Conservation (phyloP, 108 stramenopile species). For the Skeletonema potamos region DNA sequence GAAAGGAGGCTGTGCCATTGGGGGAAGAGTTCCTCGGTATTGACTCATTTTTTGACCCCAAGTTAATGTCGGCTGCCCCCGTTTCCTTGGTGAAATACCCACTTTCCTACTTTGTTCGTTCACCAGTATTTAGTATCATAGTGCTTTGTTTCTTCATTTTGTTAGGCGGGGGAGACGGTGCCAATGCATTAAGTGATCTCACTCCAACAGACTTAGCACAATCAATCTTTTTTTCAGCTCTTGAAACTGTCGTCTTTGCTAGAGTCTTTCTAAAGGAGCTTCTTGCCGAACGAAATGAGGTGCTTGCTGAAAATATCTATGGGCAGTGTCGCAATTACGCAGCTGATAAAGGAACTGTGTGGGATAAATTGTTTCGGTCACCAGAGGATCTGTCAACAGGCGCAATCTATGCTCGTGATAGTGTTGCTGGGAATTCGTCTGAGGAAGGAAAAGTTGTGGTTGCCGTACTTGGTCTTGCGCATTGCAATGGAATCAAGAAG, state of each 20-base stretch:
- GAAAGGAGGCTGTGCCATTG: slow-evolving; percentile 49
- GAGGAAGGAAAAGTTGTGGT: slow-evolving; percentile 54
- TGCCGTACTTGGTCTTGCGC: slow-evolving; percentile 69
- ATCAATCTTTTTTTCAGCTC: slow-evolving; percentile 31
- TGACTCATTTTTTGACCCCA: slow-evolving; percentile 57
- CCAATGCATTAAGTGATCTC: slow-evolving; percentile 4
- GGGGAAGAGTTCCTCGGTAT: slow-evolving; percentile 47
- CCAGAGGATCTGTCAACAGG: slow-evolving; percentile 30
- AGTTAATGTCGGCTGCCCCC: slow-evolving; percentile 48
- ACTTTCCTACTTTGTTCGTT: slow-evolving; percentile 49
- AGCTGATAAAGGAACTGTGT: neutral
- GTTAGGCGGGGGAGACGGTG: slow-evolving; percentile 16
- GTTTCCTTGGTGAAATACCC: slow-evolving; percentile 64
- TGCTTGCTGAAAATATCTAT: slow-evolving; percentile 56
- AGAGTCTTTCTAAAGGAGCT: slow-evolving; percentile 57
- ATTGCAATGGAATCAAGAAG: slow-evolving; percentile 76
- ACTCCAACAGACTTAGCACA: slow-evolving; percentile 17
- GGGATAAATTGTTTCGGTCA: slow-evolving; percentile 13
- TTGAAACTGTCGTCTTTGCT: slow-evolving; percentile 62
- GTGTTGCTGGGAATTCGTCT: slow-evolving; percentile 29
- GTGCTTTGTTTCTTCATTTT: slow-evolving; percentile 21
- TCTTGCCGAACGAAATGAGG: slow-evolving; percentile 63
- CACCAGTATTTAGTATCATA: slow-evolving; percentile 41
- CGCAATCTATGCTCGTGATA: slow-evolving; percentile 36
- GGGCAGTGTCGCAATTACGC: slow-evolving; percentile 43